Conservation (phyloP, 78 protist species). For the Chrysochromulina parva region DNA sequence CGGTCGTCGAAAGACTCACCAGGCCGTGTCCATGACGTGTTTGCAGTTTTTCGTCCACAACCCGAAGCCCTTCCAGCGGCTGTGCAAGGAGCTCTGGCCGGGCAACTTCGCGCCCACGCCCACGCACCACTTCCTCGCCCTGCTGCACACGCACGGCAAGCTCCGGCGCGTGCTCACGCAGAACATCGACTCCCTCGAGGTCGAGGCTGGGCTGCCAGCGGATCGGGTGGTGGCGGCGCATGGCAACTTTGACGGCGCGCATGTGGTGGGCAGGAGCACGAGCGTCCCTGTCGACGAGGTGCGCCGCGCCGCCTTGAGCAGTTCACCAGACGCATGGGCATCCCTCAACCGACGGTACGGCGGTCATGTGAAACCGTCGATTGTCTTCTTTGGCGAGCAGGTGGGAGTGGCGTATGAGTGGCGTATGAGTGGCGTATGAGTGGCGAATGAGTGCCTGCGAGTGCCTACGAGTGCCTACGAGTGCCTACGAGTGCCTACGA, state of each 20-base stretch:
- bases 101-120: constrained; percentile 26
- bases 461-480: no score
- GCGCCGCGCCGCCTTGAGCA: no score
- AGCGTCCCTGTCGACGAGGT: background rate
- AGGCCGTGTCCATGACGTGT: no score
- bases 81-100: constrained; percentile 14
- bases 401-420: no score
- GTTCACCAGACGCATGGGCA: background rate
- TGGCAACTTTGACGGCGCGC: constrained; percentile 34
- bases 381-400: no score
- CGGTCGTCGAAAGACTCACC: no score
- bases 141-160: constrained; percentile 22
- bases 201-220: constrained; percentile 21
- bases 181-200: constrained; percentile 59
- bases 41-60: background rate
- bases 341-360: background rate
- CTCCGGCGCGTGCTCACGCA: constrained; percentile 51
- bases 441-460: no score
- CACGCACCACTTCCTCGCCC: constrained; percentile 36
- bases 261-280: background rate
- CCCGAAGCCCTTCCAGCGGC: background rate
- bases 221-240: constrained; percentile 29
- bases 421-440: no score
- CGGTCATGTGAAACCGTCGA: background rate
- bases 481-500: no score